Base-by-base conservation (phyloP, 2,329 filamentous ascomycete genomes). In the Pseudogymnoascus pannorum region DNA sequence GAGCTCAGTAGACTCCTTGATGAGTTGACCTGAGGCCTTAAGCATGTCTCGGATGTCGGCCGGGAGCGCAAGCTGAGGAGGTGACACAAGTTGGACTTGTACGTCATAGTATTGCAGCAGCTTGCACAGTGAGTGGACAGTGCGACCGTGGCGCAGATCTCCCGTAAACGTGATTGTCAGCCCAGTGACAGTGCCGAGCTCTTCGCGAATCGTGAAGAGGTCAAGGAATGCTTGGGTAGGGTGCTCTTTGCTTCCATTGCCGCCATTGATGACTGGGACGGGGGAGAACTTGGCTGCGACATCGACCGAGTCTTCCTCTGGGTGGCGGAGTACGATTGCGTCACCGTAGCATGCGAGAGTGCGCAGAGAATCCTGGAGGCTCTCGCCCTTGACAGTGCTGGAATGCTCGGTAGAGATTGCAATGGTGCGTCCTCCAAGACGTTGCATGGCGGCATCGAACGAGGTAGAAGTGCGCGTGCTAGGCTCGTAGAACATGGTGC, bases 381-480 rank as follows among this genome's bases (percentile, higher is more conserved):
- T 87, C 79, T 99, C 94, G 42, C 94, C 94, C 82, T 99, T 99
- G 75, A 92, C 84, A 3, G 92, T 92, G 12, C 91, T 96, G 2
- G 93, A 97, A 68, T 90, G 85, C 5, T 87, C 83, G 2, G 93
- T 95, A 40, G 91, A 81, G 71, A 97, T 87, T 59, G 87, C 81
- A 60, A 99, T 83, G 2, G 89, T 93, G 57, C 91, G 85, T 57
- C 94, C 94, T 68, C 94, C 94, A 4, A 99, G 87, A 59, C 95
- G 89, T 80, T 99, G 95, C 94, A 99, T 99, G 42, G 94, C 94
- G 61, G 93, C 90, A 72, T 99, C 94, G 70, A 99, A 99, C 3
- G 94, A 99, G 36, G 90, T 86, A 11, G 93, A 97, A 4, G 94
- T 99, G 60, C 94, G 85, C 2, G 94, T 99, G 0, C 93, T 97